Evolutionary conservation across 106 monocot species (phyloP).

Genomic region (Dendrobium catenatum): DNA sequence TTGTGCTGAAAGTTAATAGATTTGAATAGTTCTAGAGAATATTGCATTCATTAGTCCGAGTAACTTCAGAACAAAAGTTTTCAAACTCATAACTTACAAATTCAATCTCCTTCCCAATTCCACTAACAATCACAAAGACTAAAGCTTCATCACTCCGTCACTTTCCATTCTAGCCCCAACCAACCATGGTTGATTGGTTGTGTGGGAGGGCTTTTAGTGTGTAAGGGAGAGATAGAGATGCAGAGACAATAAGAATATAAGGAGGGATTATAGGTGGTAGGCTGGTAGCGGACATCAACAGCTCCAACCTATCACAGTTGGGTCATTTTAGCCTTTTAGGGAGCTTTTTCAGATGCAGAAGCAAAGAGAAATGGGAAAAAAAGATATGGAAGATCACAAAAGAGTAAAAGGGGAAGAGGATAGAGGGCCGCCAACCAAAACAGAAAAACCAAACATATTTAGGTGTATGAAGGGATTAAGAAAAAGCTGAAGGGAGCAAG

Average conservation of each 20-base stretch:
- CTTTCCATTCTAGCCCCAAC: neutral
- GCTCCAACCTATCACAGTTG: neutral
- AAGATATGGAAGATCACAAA: neutral
- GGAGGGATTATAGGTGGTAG: neutral
- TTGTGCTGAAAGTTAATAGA: no score
- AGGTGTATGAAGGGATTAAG: neutral
- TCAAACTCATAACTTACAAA: no score
- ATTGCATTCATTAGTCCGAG: no score
- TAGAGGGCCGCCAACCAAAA: neutral
- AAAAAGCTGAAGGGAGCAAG: no score
- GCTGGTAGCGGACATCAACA: neutral
- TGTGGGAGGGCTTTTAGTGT: neutral
- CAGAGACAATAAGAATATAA: neutral
- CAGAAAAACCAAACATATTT: neutral
- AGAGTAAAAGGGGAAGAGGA: neutral
- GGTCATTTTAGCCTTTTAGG: neutral
- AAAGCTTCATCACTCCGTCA: neutral
- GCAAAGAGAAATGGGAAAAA: neutral
- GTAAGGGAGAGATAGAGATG: neutral
- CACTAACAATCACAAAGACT: no score
- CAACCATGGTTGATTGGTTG: neutral
- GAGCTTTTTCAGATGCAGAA: neutral
- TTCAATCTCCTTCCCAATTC: no score
- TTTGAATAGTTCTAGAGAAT: no score
- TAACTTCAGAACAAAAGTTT: no score